Conservation (phyloP, 495 filamentous ascomycete species). For the Clohesyomyces aquaticus region DNA sequence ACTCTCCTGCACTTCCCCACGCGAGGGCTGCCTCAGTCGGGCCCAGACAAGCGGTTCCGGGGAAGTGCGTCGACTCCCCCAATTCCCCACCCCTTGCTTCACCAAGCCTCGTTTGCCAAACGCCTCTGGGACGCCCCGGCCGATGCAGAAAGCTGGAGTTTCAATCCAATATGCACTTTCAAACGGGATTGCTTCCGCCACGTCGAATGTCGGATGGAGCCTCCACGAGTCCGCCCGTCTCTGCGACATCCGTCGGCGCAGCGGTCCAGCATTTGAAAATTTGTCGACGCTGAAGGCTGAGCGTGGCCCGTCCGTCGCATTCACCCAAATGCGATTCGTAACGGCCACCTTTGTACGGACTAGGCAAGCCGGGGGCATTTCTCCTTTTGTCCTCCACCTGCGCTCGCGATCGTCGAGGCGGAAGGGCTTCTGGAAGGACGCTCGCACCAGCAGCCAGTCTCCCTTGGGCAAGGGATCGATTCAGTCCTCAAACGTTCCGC, state of each 20-base stretch:
- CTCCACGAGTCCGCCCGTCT: conserved; percentile 16
- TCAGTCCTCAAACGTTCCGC: conserved; percentile 8
- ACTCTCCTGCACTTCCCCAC: conserved; percentile 33
- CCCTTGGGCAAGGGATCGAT: background rate
- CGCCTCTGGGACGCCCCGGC: background rate
- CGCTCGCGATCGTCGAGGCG: conserved; percentile 6
- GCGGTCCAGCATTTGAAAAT: background rate
- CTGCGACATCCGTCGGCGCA: conserved; percentile 21
- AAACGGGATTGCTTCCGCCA: background rate
- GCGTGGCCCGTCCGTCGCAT: conserved; percentile 13
- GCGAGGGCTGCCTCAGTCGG: conserved; percentile 33
- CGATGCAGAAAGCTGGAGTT: background rate
- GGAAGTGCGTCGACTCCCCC: conserved; percentile 21
- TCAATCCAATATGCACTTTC: background rate
- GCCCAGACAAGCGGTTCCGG: conserved; percentile 32
- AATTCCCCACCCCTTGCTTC: conserved; percentile 23
- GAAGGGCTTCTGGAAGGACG: conserved; percentile 30
- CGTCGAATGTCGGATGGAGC: conserved; percentile 10
- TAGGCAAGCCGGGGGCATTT: background rate
- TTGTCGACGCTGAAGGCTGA: conserved; percentile 8
- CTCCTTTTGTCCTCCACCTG: conserved; percentile 16
- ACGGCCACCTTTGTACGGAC: background rate
- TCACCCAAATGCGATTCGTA: conserved; percentile 22
- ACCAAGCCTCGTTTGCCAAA: conserved; percentile 21
- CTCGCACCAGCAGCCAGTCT: conserved; percentile 19